Evolutionary conservation across 306 rosid genomes (phyloP).

Genomic region (Mimosa pudica): DNA sequence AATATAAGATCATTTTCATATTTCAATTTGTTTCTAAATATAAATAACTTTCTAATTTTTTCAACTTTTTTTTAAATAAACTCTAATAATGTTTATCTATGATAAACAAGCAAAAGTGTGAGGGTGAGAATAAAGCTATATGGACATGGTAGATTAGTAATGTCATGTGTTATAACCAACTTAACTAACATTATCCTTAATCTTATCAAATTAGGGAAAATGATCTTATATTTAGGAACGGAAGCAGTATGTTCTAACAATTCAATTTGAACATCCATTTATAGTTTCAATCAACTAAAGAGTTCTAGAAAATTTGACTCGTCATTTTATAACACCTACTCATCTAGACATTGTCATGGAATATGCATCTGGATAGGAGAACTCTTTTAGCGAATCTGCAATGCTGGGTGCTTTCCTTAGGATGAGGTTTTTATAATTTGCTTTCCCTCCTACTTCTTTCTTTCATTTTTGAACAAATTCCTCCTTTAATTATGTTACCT

Average conservation of each 20-base stretch:
- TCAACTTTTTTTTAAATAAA: no score
- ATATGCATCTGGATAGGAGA: constrained; percentile 97
- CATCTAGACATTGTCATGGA: constrained; percentile 97
- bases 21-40: no score
- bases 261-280: neutral
- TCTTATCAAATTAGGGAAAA: no score
- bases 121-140: no score
- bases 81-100: no score
- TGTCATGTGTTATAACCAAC: no score
- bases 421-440: constrained; percentile 65
- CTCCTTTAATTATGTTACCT: constrained; percentile 12
- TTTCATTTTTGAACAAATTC: neutral
- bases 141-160: no score
- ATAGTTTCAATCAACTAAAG: neutral
- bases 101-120: no score
- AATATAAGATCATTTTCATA: no score
- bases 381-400: constrained; percentile 73
- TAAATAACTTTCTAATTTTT: no score
- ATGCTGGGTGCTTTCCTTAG: constrained; percentile 78
- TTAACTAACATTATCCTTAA: no score
- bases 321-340: constrained; percentile 80
- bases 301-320: neutral
- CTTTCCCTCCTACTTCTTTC: constrained; percentile 14
- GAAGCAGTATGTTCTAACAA: neutral
- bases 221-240: no score